Evolutionary conservation across 2,329 filamentous ascomycete species (phyloP).

Genomic region (Lizonia empirigonia): DNA sequence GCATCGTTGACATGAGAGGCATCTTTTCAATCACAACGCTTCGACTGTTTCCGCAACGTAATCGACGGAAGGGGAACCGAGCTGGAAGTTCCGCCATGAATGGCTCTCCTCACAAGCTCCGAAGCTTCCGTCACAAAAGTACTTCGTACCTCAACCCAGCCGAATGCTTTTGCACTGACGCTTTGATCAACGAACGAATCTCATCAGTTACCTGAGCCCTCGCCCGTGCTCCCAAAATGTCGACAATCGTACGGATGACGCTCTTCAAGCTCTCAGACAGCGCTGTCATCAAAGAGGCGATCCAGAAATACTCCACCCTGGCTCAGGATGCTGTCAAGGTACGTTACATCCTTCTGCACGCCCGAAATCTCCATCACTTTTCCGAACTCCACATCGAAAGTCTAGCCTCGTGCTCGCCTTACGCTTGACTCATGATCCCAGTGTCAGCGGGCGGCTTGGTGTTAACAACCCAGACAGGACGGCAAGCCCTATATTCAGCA

Average conservation of each 20-base stretch:
- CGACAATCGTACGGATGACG: slow-evolving; percentile 44
- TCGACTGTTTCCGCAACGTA: not conserved
- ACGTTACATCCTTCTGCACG: slow-evolving; percentile 25
- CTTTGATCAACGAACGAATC: not conserved
- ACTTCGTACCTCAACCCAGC: no score
- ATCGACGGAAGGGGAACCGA: slow-evolving; percentile 9
- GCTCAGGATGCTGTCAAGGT: slow-evolving; percentile 44
- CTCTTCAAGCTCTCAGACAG: slow-evolving; percentile 46
- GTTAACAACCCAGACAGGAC: no score
- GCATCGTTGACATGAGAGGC: not conserved
- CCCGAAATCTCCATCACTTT: slow-evolving; percentile 25
- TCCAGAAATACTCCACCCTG: slow-evolving; percentile 44
- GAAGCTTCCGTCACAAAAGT: slow-evolving; percentile 4
- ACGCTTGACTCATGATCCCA: slow-evolving; percentile 11
- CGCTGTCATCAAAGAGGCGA: slow-evolving; percentile 34
- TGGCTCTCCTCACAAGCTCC: slow-evolving; percentile 21
- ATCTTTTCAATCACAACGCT: not conserved
- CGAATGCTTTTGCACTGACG: not conserved
- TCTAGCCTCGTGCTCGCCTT: slow-evolving; percentile 8
- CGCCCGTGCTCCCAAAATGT: slow-evolving; percentile 26
- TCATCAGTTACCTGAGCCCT: not conserved
- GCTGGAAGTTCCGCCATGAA: not conserved
- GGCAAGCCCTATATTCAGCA: slow-evolving; percentile 72
- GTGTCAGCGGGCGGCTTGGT: slow-evolving; percentile 2
- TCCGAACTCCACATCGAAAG: slow-evolving; percentile 13